These are phyloP conservation scores for Boletus rufocinnamomeus DNA, from an alignment of 768 basidiomycete genomes.

Conservation along the genomic window DNA sequence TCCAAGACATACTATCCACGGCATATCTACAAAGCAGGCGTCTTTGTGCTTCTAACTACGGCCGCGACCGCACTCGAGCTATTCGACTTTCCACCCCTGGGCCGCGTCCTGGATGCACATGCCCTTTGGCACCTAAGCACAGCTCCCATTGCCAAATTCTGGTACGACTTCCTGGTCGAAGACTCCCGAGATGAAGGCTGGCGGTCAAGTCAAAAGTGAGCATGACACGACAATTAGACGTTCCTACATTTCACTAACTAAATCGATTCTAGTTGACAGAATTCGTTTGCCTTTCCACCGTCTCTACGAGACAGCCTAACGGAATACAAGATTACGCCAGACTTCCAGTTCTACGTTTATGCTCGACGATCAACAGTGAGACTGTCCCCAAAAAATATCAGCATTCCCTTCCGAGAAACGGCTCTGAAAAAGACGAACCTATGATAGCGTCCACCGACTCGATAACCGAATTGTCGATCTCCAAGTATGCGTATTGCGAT, in stretches of 20 bases:
- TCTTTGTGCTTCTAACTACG: constrained; percentile 71
- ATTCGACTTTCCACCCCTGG: constrained; percentile 85
- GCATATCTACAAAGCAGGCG: constrained; percentile 53
- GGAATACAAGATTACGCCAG: constrained; percentile 8
- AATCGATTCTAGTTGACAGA: constrained; percentile 18
- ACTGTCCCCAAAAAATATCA: constrained; percentile 22
- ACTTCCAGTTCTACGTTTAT: constrained; percentile 25
- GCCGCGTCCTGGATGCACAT: constrained; percentile 84
- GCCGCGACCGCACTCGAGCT: constrained; percentile 79
- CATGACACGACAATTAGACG: constrained; percentile 1
- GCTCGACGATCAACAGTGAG: constrained; percentile 36
- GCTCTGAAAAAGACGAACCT: constrained; percentile 24
- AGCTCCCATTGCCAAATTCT: constrained; percentile 68
- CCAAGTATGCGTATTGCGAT: constrained; percentile 39
- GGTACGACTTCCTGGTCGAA: constrained; percentile 83
- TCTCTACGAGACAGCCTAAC: background rate
- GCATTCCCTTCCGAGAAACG: background rate
- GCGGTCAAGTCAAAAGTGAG: constrained; percentile 45
- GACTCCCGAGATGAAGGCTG: constrained; percentile 75
- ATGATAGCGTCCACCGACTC: constrained; percentile 40
- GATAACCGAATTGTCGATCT: constrained; percentile 35
- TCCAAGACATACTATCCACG: constrained; percentile 59
- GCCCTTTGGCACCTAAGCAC: constrained; percentile 92
- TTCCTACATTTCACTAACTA: constrained; percentile 9
- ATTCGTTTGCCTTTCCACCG: background rate